Base-by-base conservation (phyloP, 371 early-diverging fungal genomes). In the Circinella umbellata region DNA sequence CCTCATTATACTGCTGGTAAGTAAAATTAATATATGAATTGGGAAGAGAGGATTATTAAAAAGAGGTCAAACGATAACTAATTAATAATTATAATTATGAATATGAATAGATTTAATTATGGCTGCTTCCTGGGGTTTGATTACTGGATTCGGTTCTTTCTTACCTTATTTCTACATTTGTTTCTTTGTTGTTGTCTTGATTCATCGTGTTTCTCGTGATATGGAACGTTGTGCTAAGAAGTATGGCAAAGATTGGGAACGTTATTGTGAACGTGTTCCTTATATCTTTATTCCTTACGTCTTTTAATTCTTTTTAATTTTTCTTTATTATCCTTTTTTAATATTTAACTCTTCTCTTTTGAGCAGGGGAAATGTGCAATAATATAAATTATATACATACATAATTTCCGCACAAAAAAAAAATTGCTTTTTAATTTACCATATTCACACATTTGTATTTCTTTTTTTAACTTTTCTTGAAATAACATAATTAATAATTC, bases 91-190 rank as follows among this genome's bases (percentile, higher is more conserved):
- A 18, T n/a, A 15, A n/a, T 13, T 6, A 18, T 6, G 3, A 15
- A 4, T 20, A 38, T 27, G 2, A 27, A 49, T 68, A 68, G 68
- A 96, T 77, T 88, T 93, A 83, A 73, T 91, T 49, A 92, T 95
- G 92, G 87, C 92, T 38, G 77, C 94, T 59, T 80, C 93, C 6
- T 96, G 94, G 94, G 93, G 91, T 67, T 78, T 94, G 48, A 89
- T 93, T 64, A 82, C 91, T 47, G 95, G 95, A 42, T 91, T 93
- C 71, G 85, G 78, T 47, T 86, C 91, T 15, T 85, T 89, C 75
- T 82, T 96, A 71, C 91, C 96, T n/a, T 96, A 92, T 87, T 96
- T 95, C 78, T 96, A 96, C 78, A 81, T 91, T 48, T 76, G 89
- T 75, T 96, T 94, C 87, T 95, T 96, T 74, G 73, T 88, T 39